Evolutionary conservation across 345 rosid genomes (phyloP).

Genomic region (Populus nigra): DNA sequence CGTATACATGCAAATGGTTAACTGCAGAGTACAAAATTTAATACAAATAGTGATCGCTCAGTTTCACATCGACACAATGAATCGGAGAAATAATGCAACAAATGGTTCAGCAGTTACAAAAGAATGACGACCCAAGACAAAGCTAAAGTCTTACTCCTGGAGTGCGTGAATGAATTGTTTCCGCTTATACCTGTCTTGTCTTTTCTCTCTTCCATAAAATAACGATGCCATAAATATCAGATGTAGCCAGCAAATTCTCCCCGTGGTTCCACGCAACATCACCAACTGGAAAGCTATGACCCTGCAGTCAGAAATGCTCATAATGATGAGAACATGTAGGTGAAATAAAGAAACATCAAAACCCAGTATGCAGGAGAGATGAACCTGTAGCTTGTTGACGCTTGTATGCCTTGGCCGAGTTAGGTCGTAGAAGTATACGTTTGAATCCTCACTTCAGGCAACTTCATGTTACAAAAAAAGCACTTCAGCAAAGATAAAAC

Average conservation of each 20-base stretch:
- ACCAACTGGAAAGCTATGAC: slow-evolving; percentile 84
- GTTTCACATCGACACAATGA: neutral
- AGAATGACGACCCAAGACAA: neutral
- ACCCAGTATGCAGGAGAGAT: neutral
- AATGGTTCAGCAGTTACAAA: neutral
- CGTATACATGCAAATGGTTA: neutral
- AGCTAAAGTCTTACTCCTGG: neutral
- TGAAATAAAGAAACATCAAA: neutral
- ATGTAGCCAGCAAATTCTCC: slow-evolving; percentile 86
- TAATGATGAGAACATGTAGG: neutral
- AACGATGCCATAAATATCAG: slow-evolving; percentile 88
- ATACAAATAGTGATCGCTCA: neutral
- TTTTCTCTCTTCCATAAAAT: slow-evolving; percentile 98
- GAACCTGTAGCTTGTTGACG: slow-evolving; percentile 94
- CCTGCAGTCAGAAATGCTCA: slow-evolving; percentile 44
- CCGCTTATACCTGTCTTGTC: slow-evolving; percentile 26
- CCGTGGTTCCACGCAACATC: slow-evolving; percentile 97
- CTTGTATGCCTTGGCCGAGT: slow-evolving; percentile 84
- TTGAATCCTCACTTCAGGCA: slow-evolving; percentile 92
- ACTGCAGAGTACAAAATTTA: neutral
- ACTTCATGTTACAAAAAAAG: slow-evolving; percentile 40
- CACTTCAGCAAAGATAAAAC: slow-evolving; percentile 12
- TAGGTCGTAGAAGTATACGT: slow-evolving; percentile 84
- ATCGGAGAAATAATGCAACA: neutral
- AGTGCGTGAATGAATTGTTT: slow-evolving; percentile 3